phyloP scores from a whole-genome alignment of 306 rosid genomes.

The Fragaria vesca region DNA sequence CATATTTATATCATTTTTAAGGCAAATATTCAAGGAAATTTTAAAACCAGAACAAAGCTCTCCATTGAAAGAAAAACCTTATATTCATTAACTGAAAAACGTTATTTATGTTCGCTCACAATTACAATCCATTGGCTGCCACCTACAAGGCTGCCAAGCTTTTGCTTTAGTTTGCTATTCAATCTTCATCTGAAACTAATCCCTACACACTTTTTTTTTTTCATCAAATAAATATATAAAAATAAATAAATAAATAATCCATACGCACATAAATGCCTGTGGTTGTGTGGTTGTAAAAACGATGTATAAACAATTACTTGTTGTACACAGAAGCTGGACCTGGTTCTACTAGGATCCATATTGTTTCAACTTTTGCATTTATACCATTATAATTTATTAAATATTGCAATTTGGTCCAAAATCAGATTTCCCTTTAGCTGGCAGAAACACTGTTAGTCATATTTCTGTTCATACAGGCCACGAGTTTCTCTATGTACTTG shows the following conservation, averaged over 20 bases:
- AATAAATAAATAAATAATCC: no score
- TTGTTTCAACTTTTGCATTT: neutral
- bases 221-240: no score
- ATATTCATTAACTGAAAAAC: neutral
- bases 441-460: neutral
- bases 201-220: neutral
- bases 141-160: neutral
- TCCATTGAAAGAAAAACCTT: neutral
- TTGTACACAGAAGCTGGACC: neutral
- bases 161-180: neutral
- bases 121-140: neutral
- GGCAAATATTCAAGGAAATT: conserved; percentile 6
- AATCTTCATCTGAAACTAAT: neutral
- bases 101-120: neutral
- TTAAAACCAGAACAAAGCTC: neutral
- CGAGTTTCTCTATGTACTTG: neutral
- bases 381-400: neutral
- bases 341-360: neutral
- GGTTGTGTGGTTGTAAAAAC: neutral
- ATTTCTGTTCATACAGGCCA: neutral
- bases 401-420: neutral
- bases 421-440: neutral
- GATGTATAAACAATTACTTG: neutral
- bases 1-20: neutral
- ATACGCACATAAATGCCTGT: neutral